Evolutionary conservation across 2,329 filamentous ascomycete species (phyloP), one percentile per base, ranked within the genome.

Genomic region (Claviceps maximensis): DNA sequence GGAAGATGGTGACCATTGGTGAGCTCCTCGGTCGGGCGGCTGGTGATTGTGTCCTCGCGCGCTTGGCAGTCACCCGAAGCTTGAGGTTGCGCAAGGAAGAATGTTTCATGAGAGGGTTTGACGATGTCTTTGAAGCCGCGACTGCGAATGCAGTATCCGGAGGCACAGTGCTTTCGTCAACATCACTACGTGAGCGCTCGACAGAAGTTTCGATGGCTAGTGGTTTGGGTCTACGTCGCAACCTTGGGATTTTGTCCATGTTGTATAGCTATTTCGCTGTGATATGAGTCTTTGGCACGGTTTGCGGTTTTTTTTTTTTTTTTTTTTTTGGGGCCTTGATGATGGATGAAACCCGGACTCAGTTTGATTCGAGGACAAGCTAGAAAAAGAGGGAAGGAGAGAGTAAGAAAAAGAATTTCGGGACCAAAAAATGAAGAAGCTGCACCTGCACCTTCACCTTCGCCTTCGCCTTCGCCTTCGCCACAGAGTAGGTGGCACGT

Each of bases 1-100:
- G 64, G 40, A 71, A 66, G 54, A 69, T 61, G 23, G 67, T 60
- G 17, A 64, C 60, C 40, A 56, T 52, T 54, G 58, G 65, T 40
- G 66, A 64, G 49, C 58, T 63, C 44, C 62, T 58, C 31, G 63
- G 56, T 49, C 61, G 52, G 44, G 63, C 58, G 31, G 63, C 63
- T 41, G 70, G 68, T 19, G 75, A 75, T 50, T 70, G 69, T 54
- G 64, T 62, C 51, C 67, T 63, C 19, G 72, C 71, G 60, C 75
- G 72, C 64, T 77, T 77, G 52, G 70, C 65, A 25, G 72, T 68
- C 52, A 68, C 65, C 52, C 71, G 69, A 51, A 76, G 66, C 50
- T 72, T 69, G 54, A 77, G 66, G 56, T 66, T 68, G 42, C 71
- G 70, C 50, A 77, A 74, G 42, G 74, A 63, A 19, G 69, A 66